Evolutionary conservation across 768 basidiomycete genomes (phyloP).

Genomic region (Tulasnella sp.): DNA sequence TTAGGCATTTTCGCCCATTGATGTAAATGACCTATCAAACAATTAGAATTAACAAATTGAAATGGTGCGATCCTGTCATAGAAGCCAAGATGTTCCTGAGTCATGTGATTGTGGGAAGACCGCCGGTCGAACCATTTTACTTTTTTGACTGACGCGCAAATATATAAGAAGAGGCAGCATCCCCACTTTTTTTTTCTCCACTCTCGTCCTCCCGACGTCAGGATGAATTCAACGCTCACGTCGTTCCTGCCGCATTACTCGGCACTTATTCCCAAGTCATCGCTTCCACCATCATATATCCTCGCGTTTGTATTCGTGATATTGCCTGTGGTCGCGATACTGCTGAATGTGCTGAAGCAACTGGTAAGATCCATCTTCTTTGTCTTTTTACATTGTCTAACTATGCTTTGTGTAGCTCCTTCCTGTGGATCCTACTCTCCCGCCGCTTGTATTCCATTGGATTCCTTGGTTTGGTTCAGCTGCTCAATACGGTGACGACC

Average conservation of each 20-base stretch:
- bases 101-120: too few relatives aligned
- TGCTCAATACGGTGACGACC: constrained; percentile 80
- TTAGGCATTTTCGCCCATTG: too few relatives aligned
- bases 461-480: constrained; percentile 86
- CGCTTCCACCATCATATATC: constrained; percentile 21
- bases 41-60: too few relatives aligned
- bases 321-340: constrained; percentile 50
- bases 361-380: constrained; percentile 38
- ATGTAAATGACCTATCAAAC: too few relatives aligned
- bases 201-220: background rate
- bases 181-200: background rate
- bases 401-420: constrained; percentile 34
- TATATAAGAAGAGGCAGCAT: constrained; percentile 6
- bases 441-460: constrained; percentile 88
- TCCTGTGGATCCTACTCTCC: constrained; percentile 56
- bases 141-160: background rate
- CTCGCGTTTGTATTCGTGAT: constrained; percentile 38
- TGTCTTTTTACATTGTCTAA: background rate
- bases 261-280: constrained; percentile 9
- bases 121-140: constrained; percentile 11
- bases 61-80: too few relatives aligned
- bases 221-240: constrained; percentile 15
- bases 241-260: constrained; percentile 11
- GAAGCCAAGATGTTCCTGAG: too few relatives aligned
- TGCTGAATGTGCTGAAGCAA: constrained; percentile 68